These are phyloP conservation scores for Fragilaria radians DNA, from an alignment of 108 stramenopile genomes.

Conservation along the genomic window DNA sequence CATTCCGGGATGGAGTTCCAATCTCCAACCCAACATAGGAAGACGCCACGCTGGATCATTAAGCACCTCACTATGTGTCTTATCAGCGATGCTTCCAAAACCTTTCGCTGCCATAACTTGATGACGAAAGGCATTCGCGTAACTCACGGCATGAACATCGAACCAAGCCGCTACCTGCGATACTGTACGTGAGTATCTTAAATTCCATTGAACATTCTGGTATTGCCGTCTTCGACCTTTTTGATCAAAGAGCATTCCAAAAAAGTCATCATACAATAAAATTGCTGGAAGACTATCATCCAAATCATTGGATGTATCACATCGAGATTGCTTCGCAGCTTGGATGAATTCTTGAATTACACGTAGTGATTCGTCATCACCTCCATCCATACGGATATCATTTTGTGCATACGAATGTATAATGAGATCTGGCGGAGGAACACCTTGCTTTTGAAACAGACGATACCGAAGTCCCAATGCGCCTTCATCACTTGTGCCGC, in stretches of 20 bases:
- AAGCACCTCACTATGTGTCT: conserved; percentile 6
- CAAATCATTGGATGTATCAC: too few species aligned
- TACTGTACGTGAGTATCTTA: conserved; percentile 43
- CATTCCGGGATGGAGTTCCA: conserved; percentile 79
- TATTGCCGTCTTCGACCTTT: too few species aligned
- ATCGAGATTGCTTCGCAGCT: background rate
- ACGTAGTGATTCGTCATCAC: background rate
- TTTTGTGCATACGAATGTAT: conserved; percentile 79
- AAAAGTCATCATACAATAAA: background rate
- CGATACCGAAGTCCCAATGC: conserved; percentile 64
- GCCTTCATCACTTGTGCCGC: conserved; percentile 69
- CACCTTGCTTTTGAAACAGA: conserved; percentile 51
- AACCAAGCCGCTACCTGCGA: conserved; percentile 65
- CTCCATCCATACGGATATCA: background rate
- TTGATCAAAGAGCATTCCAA: conserved; percentile 60
- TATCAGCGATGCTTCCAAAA: background rate
- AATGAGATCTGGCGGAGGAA: conserved; percentile 56
- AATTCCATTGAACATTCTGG: conserved; percentile 52
- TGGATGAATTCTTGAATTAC: background rate
- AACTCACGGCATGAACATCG: conserved; percentile 57
- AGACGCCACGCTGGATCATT: conserved; percentile 54
- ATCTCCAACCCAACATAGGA: conserved; percentile 47
- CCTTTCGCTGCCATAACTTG: conserved; percentile 48
- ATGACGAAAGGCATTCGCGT: conserved; percentile 67
- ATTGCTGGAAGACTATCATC: background rate